phyloP scores from a whole-genome alignment of 441 rosid genomes.

The Arabidopsis hybrid region DNA sequence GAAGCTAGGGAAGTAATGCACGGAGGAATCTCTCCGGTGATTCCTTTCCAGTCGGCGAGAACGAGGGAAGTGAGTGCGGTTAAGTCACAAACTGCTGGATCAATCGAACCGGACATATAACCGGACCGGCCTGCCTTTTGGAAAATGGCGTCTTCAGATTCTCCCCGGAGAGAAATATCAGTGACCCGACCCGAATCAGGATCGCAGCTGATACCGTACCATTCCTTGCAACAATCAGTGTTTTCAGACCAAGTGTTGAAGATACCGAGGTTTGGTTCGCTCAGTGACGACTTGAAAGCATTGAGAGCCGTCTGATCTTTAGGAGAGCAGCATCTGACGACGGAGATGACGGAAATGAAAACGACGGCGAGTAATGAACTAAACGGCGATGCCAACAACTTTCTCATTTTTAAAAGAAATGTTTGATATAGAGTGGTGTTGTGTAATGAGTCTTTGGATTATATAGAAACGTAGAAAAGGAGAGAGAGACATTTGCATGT shows the following conservation, averaged over 20 bases:
- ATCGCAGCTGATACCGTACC: slow-evolving; percentile 91
- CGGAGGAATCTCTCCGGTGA: slow-evolving; percentile 67
- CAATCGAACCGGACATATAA: slow-evolving; percentile 79
- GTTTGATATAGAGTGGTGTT: slow-evolving; percentile 31
- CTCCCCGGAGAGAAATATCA: slow-evolving; percentile 86
- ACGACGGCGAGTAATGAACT: slow-evolving; percentile 32
- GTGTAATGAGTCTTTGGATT: slow-evolving; percentile 30
- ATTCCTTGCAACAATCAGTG: slow-evolving; percentile 65
- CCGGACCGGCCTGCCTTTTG: slow-evolving; percentile 69
- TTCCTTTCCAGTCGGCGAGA: slow-evolving; percentile 80
- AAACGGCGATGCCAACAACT: slow-evolving; percentile 45
- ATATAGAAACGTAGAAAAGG: slow-evolving; percentile 34
- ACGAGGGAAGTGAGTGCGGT: slow-evolving; percentile 58
- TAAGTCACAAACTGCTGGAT: slow-evolving; percentile 76
- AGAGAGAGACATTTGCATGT: slow-evolving; percentile 43
- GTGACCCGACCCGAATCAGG: slow-evolving; percentile 72
- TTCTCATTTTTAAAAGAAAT: slow-evolving; percentile 14
- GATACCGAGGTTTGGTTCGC: slow-evolving; percentile 76
- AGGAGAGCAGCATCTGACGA: slow-evolving; percentile 57
- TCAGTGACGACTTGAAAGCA: slow-evolving; percentile 63
- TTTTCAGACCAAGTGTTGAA: slow-evolving; percentile 73
- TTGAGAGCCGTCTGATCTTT: slow-evolving; percentile 67
- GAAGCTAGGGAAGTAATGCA: slow-evolving; percentile 65
- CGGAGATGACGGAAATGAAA: slow-evolving; percentile 41
- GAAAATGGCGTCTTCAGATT: slow-evolving; percentile 87